Evolutionary conservation across 768 basidiomycete species (phyloP), one percentile per base, ranked within the genome.

Genomic region (Bullera alba): DNA sequence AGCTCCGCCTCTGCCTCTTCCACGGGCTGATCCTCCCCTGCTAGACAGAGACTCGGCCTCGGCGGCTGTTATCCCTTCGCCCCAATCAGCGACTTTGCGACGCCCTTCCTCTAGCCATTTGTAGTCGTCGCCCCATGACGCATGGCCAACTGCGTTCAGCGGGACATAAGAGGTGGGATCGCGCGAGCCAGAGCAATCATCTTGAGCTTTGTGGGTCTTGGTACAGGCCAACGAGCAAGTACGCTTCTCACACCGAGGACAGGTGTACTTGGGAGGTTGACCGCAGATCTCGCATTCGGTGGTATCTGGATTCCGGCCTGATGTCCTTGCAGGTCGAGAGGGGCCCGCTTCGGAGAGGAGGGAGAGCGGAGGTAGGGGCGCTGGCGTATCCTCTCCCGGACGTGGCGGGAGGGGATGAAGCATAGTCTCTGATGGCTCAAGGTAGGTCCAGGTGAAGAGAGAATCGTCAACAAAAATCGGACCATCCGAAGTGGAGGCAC

Each of bases 61-160:
- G 8, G 17, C 70, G 54, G 57, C 43, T 45, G 52, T 42, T 44
- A 46, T 56, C 63, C 42, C 63, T 53, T 62, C 58, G 26, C 55
- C 87, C 83, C 84, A 86, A 12, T 80, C 81, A 19, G 77, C 76
- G n/a, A 85, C 82, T 58, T 79, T 82, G 57, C 90, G 74, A 19
- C 85, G 81, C 26, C 89, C 72, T 16, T 88, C 86, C 73, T 95
- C 91, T 57, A 95, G 76, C 67, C 83, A 91, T 35, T 77, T 77
- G 69, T 90, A 95, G 73, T 95, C 91, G 60, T 83, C 79, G 83
- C 89, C 85, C 83, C 93, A 84, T 23, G 80, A 78, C 7, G 87
- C 87, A 80, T 86, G 88, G 4, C 81, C 79, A 63, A 89, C 93
- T 59, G 81, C 67, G 60, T 87, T 89, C 81, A 91, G 84, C 12